Base-by-base conservation (phyloP, 768 basidiomycete species). In the Lactarius pseudohatsudake region DNA sequence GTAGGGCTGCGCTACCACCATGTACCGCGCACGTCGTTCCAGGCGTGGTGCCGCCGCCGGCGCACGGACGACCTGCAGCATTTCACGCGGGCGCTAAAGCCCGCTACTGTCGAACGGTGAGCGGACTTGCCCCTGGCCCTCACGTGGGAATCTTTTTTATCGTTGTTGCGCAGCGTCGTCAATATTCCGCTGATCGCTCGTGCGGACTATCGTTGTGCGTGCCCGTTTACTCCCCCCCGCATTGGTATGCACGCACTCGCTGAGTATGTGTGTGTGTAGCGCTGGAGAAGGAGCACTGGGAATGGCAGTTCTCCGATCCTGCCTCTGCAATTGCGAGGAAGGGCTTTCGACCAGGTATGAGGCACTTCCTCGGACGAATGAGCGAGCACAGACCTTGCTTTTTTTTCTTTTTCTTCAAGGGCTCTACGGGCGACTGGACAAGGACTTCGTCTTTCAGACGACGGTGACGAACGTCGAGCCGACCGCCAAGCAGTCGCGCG, bases 401-500 rank as follows among this genome's bases (percentile, higher is more conserved):
- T 26, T 26, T 26, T 26, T 1, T 26, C n/a, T 26, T 26, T 26
- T 26, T 50, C 13, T 22, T 9, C 16, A 58, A 85, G 76, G 79
- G 71, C 61, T 87, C 80, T 84, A 85, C 67, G 87, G 86, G 7
- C 84, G 91, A 9, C 77, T 92, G 16, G 82, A 87, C 66, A 74
- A 76, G 59, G 73, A 84, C 26, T 72, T 72, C 9, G 85, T 81
- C 71, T 93, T 93, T 72, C 83, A 82, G 47, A 92, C 91, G 0
- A 92, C 87, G 0, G 87, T 91, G 16, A 91, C 90, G 0, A 92
- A 93, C 65, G 81, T 93, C 47, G 85, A 87, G 59, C 90, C 91
- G 0, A 91, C 85, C 1, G 91, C 90, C 4, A 93, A 92, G 73
- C 91, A 92, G 70, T 82, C 83, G 67, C 80, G 79, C 47, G 86